phyloP scores from a whole-genome alignment of 1,284 basidiomycete genomes.

The Cutaneotrichosporon spelunceum region DNA sequence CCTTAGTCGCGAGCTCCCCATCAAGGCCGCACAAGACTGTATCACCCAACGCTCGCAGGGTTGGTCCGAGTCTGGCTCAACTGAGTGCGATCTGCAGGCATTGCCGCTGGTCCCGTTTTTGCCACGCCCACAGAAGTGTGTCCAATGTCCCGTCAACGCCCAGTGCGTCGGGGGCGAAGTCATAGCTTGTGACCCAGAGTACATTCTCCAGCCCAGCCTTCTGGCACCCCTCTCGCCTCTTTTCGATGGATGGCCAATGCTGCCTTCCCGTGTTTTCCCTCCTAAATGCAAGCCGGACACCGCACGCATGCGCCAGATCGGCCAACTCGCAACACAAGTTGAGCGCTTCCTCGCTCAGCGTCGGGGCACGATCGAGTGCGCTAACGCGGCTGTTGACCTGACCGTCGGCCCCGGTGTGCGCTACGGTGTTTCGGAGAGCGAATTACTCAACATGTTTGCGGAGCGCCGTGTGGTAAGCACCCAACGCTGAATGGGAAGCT shows the following conservation, averaged over 20 bases:
- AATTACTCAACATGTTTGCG: conserved; percentile 43
- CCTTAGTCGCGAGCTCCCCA: conserved; percentile 34
- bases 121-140: conserved; percentile 68
- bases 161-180: conserved; percentile 62
- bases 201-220: conserved; percentile 56
- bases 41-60: conserved; percentile 47
- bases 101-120: conserved; percentile 57
- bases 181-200: conserved; percentile 70
- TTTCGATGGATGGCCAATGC: conserved; percentile 70
- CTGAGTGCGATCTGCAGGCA: conserved; percentile 45
- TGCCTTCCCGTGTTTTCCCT: conserved; percentile 74
- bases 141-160: conserved; percentile 79
- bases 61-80: conserved; percentile 14
- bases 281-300: conserved; percentile 81
- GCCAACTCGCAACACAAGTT: conserved; percentile 69
- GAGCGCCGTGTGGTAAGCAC: conserved; percentile 36
- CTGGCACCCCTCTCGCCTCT: conserved; percentile 38
- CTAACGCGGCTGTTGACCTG: conserved; percentile 19
- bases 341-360: conserved; percentile 66
- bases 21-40: conserved; percentile 61
- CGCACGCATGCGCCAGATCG: conserved; percentile 70
- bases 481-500: conserved; percentile 4
- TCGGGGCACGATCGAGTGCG: conserved; percentile 68
- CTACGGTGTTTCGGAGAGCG: conserved; percentile 66
- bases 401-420: conserved; percentile 62